Base-by-base conservation (phyloP, 2,329 filamentous ascomycete genomes). In the Lasiodiplodia theobromae region DNA sequence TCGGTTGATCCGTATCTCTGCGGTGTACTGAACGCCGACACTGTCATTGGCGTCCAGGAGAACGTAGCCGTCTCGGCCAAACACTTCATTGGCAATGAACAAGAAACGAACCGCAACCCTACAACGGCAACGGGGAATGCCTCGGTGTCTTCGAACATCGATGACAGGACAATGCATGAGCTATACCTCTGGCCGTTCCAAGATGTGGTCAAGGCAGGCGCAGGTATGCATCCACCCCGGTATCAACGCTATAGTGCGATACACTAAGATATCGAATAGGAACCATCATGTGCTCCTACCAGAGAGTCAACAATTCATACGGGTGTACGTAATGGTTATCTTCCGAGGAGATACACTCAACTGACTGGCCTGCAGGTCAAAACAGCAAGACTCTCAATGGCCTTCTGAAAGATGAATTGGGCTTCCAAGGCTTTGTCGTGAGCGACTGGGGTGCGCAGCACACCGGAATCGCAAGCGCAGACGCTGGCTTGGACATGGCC, bases 381-480 rank as follows among this genome's bases (percentile, higher is more conserved):
- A 96, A 95, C 82, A 91, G 89, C 44, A 89, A 91, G 74, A 80
- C 91, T 10, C 81, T 93, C 72, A 96, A 96, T 75, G 88, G 89
- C 52, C 80, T 96, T 2, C 83, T 96, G 72, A 96, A 96, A 81
- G 86, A 86, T 37, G 92, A 96, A 79, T 84, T 95, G 1, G 92
- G 91, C 51, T 95, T 95, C 81, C 91, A 93, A 72, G 92, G 92
- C 0, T 93, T 93, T 73, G 86, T 95, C 68, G 74, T 80, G 73
- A 78, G 86, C 21, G 92, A 96, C 77, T 96, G 92, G 91, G 83
- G 86, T 72, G 92, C 91, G 5, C 83, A 83, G 12, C 83, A 86
- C 69, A 80, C 78, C 3, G 82, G 82, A 0, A 76, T 82, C 2
- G 76, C 80, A 14, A 78, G 80, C 49, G 82, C 83, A 18, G 79